Evolutionary conservation across 345 rosid species (phyloP).

Genomic region (Ceriops tagal): DNA sequence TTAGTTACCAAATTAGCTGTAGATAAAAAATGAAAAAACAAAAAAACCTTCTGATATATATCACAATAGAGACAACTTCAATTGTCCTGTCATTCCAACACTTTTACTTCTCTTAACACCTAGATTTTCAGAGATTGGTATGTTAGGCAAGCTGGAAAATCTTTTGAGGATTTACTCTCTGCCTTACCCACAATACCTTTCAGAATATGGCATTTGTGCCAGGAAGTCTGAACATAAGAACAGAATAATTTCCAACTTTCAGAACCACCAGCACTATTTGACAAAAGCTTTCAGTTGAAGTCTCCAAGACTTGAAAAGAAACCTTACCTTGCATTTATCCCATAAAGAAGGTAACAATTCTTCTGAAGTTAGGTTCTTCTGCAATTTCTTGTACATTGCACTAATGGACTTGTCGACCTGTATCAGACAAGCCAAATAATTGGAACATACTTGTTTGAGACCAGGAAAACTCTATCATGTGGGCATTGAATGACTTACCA

Average conservation of each 20-base stretch:
- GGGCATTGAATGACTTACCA: constrained; percentile 45
- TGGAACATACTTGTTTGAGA: background rate
- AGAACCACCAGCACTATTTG: background rate
- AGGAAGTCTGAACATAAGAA: background rate
- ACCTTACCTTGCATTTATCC: constrained; percentile 95
- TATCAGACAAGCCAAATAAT: constrained; percentile 5
- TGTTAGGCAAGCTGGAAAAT: too few species aligned
- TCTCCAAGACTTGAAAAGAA: background rate
- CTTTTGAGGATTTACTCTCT: too few species aligned
- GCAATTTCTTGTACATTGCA: constrained; percentile 91
- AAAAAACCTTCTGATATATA: background rate
- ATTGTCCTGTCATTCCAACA: too few species aligned
- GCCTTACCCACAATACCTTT: too few species aligned
- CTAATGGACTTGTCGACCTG: constrained; percentile 88
- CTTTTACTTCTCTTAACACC: too few species aligned
- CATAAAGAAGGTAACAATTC: constrained; percentile 89
- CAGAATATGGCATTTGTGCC: too few species aligned
- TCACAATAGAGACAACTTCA: background rate
- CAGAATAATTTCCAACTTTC: background rate
- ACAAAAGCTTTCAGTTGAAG: background rate
- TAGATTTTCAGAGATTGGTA: too few species aligned
- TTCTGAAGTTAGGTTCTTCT: constrained; percentile 88
- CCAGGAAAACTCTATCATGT: background rate
- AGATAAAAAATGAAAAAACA: background rate
- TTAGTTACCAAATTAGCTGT: background rate